Percentiles rank a stretch among this genome's conserved stretches.
Conservation (phyloP, 441 rosid species). For the Metrosideros polymorpha region DNA sequence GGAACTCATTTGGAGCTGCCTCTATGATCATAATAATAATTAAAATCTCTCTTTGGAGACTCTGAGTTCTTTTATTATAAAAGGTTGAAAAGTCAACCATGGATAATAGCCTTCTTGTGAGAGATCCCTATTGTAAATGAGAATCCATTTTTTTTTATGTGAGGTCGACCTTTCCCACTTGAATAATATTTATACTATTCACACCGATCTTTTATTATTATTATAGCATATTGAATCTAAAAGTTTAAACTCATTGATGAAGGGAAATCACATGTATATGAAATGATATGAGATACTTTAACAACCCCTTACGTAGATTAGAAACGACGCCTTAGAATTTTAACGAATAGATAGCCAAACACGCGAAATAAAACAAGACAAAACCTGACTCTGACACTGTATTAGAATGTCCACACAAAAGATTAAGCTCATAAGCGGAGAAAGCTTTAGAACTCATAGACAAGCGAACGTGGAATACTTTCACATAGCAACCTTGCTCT, state of each 20-base stretch:
- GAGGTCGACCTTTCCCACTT: neutral
- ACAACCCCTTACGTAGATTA: fast-evolving
- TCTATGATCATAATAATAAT: neutral
- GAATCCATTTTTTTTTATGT: neutral
- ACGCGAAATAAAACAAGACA: neutral
- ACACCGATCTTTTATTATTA: neutral
- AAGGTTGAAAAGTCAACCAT: neutral
- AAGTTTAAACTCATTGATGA: neutral
- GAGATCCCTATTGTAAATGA: neutral
- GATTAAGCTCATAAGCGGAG: neutral
- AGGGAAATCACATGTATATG: neutral
- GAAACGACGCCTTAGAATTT: neutral
- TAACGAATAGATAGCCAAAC: neutral
- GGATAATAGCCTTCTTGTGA: neutral
- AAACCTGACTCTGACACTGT: neutral
- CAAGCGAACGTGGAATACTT: neutral
- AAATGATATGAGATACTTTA: neutral
- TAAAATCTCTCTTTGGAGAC: neutral
- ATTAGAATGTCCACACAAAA: neutral
- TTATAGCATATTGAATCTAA: neutral
- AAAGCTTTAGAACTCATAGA: neutral
- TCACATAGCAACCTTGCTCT: neutral
- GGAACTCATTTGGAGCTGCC: neutral
- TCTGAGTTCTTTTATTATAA: neutral
- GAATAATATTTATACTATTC: fast-evolving